Percentiles rank a stretch among this genome's conserved stretches.
Evolutionary conservation across 2,329 filamentous ascomycete genomes (phyloP).

Genomic region (Monosporascus sp.): DNA sequence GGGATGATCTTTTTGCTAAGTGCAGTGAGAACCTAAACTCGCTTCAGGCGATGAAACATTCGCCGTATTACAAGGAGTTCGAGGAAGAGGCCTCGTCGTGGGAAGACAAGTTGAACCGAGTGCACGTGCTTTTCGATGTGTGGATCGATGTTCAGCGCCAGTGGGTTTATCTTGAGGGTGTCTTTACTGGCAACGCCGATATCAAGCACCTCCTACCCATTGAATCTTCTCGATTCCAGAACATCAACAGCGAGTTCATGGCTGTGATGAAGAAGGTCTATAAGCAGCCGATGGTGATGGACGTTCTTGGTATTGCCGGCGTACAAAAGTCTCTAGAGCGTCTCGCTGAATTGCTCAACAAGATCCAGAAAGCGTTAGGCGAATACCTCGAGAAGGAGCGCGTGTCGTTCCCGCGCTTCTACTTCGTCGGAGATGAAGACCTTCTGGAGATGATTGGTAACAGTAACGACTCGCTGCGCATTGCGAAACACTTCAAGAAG

Average conservation of each 20-base stretch:
- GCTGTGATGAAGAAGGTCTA: constrained; percentile 99
- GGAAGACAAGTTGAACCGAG: constrained; percentile 97
- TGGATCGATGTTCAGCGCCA: constrained; percentile 99
- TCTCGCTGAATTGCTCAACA: constrained; percentile 93
- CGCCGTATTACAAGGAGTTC: constrained; percentile 98
- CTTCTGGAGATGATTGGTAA: constrained; percentile 98
- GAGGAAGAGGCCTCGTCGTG: constrained; percentile 94
- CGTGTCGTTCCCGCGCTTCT: constrained; percentile 96
- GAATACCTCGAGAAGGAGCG: constrained; percentile 98
- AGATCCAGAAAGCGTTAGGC: constrained; percentile 97
- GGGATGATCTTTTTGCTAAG: constrained; percentile 97
- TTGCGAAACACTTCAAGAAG: constrained; percentile 98
- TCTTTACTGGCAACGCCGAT: constrained; percentile 97
- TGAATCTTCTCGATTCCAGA: constrained; percentile 94
- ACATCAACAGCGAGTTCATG: constrained; percentile 98
- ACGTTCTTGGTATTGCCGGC: constrained; percentile 91
- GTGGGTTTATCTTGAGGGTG: constrained; percentile 98
- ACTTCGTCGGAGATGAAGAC: constrained; percentile 98
- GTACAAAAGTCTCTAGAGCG: constrained; percentile 95
- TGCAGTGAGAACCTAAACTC: constrained; percentile 98
- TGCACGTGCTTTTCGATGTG: constrained; percentile 96
- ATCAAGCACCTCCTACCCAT: constrained; percentile 97
- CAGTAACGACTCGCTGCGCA: constrained; percentile 92
- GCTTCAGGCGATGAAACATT: constrained; percentile 96
- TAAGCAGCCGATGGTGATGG: constrained; percentile 90